phyloP scores from a whole-genome alignment of 345 rosid genomes.

The Linum tenue region DNA sequence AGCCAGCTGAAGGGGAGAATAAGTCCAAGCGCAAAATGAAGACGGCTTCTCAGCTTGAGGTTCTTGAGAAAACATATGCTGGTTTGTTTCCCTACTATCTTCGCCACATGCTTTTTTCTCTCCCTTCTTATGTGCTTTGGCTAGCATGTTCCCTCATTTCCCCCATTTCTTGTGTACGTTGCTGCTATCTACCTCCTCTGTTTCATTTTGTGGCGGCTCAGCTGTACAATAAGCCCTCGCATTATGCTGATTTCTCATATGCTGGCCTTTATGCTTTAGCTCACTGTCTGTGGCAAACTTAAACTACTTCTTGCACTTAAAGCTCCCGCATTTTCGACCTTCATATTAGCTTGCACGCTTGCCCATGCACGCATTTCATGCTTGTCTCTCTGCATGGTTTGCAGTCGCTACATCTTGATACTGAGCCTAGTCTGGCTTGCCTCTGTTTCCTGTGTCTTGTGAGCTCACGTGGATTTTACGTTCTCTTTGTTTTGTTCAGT shows the following conservation, averaged over 20 bases:
- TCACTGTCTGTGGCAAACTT: not conserved
- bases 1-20: constrained; percentile 47
- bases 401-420: too few species aligned
- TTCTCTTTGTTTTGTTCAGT: constrained; percentile 25
- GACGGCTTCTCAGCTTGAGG: constrained; percentile 84
- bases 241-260: not conserved
- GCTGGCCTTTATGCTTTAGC: not conserved
- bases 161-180: not conserved
- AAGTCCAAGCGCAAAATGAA: constrained; percentile 86
- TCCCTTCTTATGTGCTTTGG: not conserved
- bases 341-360: not conserved
- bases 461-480: not conserved
- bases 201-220: not conserved
- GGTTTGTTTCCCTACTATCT: constrained; percentile 26
- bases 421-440: too few species aligned
- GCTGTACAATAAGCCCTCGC: too few species aligned
- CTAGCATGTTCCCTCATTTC: too few species aligned
- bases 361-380: not conserved
- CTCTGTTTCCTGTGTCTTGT: not conserved
- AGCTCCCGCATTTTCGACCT: not conserved
- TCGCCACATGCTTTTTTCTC: not conserved
- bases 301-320: not conserved
- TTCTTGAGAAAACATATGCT: constrained; percentile 69
- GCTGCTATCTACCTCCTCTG: not conserved
- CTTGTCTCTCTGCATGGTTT: too few species aligned